Base-by-base conservation (phyloP, 495 filamentous ascomycete genomes). In the Viridothelium virens region DNA sequence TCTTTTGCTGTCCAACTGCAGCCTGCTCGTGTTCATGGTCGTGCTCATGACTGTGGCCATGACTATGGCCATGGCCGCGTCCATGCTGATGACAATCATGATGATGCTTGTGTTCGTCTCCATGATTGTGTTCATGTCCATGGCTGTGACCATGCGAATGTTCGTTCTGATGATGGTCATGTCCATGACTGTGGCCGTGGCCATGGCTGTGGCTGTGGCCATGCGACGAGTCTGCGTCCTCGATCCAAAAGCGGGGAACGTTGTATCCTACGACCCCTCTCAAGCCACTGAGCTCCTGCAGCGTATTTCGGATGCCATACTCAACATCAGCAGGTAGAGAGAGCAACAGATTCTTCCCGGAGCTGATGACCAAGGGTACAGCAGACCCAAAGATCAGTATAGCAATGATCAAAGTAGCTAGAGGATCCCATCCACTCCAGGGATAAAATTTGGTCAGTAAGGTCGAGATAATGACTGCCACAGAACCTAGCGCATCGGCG, bases 401-500 rank as follows among this genome's bases (percentile, higher is more conserved):
- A 0, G 94, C 93, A 70, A 99, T 99, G 61, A 97, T 79, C 74
- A 91, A 92, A 2, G 94, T 97, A 2, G 93, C 94, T 25, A 97
- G 74, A 18, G 94, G 95, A 75, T 99, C 94, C 81, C 92, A 99
- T n/a, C 92, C 92, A 1, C 89, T 79, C 92, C 92, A 97, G 53
- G 86, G 87, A 66, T 87, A 86, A 69, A 89, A 88, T 72, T 96
- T 87, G 3, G 95, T 93, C 2, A 96, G 81, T 0, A 90, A 78
- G 3, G 94, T 97, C 11, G 91, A 96, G 53, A 93, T 86, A 64
- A 99, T 96, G 56, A 99, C 94, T 12, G 92, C 92, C 16, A 92
- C 89, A 44, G 91, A 96, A 12, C 94, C 94, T 25, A 97, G 85
- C 0, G 95, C 96, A 74, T 99, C 94, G 9, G 93, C 95, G 3